Conservation (phyloP, 306 rosid species). For the Bauhinia variegata region DNA sequence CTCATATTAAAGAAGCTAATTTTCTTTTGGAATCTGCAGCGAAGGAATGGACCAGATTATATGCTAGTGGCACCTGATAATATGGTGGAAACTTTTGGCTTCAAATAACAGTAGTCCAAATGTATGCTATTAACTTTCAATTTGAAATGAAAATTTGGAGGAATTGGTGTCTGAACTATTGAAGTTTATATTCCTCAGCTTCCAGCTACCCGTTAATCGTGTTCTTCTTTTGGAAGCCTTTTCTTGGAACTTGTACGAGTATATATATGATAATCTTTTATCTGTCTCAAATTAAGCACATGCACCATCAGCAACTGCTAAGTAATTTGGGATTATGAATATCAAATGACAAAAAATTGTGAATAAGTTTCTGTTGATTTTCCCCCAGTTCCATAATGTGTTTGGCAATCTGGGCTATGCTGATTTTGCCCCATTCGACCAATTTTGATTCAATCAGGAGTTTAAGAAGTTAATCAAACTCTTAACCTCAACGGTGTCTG, state of each 20-base stretch:
- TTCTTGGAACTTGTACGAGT: conserved; percentile 49
- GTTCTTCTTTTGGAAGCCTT: conserved; percentile 45
- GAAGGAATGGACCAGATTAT: conserved; percentile 88
- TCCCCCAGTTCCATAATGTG: not conserved
- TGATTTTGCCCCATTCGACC: too few species aligned
- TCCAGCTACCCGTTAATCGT: conserved; percentile 48
- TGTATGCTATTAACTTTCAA: conserved; percentile 60
- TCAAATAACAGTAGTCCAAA: conserved; percentile 54
- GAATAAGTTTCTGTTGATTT: conserved; percentile 4
- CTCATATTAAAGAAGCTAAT: not conserved
- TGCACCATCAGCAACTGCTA: conserved; percentile 23
- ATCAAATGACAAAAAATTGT: not conserved
- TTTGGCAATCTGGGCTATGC: too few species aligned
- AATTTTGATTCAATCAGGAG: too few species aligned
- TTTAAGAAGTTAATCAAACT: too few species aligned
- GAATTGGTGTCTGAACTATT: conserved; percentile 54
- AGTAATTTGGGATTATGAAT: conserved; percentile 27
- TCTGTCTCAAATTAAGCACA: conserved; percentile 30
- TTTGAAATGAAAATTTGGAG: conserved; percentile 56
- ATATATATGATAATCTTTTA: conserved; percentile 32
- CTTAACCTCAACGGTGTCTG: too few species aligned
- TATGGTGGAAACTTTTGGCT: conserved; percentile 39
- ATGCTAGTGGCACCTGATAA: conserved; percentile 77
- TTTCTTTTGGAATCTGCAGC: conserved; percentile 52
- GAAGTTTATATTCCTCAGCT: conserved; percentile 47